Conservation (phyloP, 1,284 basidiomycete genomes). For the Trichosporon coremiiforme region DNA sequence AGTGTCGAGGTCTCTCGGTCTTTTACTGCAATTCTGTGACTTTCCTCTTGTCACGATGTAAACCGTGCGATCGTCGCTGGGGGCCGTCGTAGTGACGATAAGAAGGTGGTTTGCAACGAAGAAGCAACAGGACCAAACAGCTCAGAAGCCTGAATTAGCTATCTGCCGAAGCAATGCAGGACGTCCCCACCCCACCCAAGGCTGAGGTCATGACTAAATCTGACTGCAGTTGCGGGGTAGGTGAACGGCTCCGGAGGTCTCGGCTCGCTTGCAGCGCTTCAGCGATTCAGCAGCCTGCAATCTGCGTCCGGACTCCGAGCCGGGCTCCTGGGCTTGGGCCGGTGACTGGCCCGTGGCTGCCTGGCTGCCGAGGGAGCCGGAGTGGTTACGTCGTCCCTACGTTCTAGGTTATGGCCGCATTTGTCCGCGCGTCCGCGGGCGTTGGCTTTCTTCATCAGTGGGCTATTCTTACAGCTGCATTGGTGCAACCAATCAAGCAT, state of each 20-base stretch:
- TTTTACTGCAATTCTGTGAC: no score
- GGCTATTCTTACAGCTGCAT: not conserved
- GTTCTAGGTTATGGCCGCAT: not conserved
- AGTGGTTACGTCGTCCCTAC: not conserved
- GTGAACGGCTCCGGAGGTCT: not conserved
- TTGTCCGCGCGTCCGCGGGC: slow-evolving; percentile 13
- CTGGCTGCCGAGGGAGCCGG: no score
- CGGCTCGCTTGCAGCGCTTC: not conserved
- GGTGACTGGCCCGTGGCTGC: not conserved
- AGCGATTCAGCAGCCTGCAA: not conserved
- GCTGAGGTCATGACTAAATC: not conserved
- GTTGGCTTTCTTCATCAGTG: not conserved
- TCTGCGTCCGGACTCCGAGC: not conserved
- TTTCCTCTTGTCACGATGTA: no score
- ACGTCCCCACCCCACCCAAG: not conserved
- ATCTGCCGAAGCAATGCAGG: not conserved
- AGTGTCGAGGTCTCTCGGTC: no score
- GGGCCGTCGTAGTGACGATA: not conserved
- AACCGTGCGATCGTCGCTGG: no score
- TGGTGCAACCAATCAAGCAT: not conserved
- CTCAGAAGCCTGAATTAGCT: no score
- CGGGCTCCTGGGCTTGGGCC: no score
- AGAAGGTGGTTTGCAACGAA: not conserved
- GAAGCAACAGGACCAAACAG: not conserved
- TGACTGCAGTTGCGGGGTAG: not conserved